phyloP scores from a whole-genome alignment of 2,329 filamentous ascomycete species.

The Fusarium anguioides region DNA sequence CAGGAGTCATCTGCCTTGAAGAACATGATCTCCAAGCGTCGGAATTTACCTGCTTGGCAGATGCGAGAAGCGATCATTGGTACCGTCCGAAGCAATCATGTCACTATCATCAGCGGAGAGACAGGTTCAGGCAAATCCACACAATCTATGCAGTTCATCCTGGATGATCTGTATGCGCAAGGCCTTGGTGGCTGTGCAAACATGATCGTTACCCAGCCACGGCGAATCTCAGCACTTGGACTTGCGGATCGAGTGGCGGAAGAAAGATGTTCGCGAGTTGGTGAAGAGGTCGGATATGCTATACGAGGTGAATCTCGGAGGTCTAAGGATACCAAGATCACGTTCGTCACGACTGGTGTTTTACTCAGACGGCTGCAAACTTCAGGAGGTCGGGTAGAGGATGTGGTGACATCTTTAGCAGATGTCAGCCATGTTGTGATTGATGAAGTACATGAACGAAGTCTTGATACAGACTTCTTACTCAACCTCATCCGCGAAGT shows the following conservation, averaged over 20 bases:
- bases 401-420: conserved; percentile 82
- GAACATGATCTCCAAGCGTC: conserved; percentile 78
- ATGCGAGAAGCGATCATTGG: conserved; percentile 80
- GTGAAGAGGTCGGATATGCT: conserved; percentile 90
- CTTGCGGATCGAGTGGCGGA: conserved; percentile 95
- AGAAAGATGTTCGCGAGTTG: conserved; percentile 85
- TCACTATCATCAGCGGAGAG: conserved; percentile 96
- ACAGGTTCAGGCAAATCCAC: conserved; percentile 98
- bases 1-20: conserved; percentile 74
- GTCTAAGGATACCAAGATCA: conserved; percentile 84
- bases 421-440: conserved; percentile 96
- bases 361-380: conserved; percentile 92
- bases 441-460: conserved; percentile 96
- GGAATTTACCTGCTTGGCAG: conserved; percentile 87
- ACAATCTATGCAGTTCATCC: conserved; percentile 93
- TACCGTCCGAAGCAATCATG: conserved; percentile 80
- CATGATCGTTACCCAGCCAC: conserved; percentile 95
- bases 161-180: conserved; percentile 86
- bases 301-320: conserved; percentile 93
- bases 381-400: conserved; percentile 81
- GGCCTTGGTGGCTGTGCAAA: conserved; percentile 82
- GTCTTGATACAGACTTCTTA: conserved; percentile 97
- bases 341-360: conserved; percentile 99
- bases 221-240: conserved; percentile 92
- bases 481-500: conserved; percentile 87